These are phyloP conservation scores for Lactarius psammicola DNA, from an alignment of 768 basidiomycete species.

Conservation along the genomic window DNA sequence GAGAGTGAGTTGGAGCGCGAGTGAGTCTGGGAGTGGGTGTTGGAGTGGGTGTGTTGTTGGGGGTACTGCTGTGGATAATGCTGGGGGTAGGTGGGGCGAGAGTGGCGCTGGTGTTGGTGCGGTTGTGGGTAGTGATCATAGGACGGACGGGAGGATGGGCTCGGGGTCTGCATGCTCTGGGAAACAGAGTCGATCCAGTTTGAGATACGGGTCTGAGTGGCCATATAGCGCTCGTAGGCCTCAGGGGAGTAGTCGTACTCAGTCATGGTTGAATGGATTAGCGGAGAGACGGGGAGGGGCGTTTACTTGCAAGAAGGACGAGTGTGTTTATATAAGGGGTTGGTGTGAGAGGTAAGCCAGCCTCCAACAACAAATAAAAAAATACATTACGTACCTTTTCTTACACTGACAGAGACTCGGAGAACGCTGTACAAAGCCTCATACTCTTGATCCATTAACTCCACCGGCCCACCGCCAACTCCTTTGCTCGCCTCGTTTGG, in stretches of 20 bases:
- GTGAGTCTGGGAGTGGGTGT: constrained; percentile 11
- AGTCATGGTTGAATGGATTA: constrained; percentile 42
- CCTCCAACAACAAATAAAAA: too few relatives aligned
- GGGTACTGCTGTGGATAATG: constrained; percentile 2
- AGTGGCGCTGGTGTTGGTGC: constrained; percentile 7
- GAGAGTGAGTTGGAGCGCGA: constrained; percentile 19
- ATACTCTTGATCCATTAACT: neutral
- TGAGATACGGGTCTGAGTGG: constrained; percentile 48
- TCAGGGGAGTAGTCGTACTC: constrained; percentile 63
- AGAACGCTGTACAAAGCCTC: too few relatives aligned
- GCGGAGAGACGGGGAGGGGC: neutral
- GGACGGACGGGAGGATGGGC: neutral
- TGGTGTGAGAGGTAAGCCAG: neutral
- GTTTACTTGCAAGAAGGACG: too few relatives aligned
- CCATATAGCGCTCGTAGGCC: constrained; percentile 47
- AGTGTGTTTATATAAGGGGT: neutral
- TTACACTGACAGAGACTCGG: neutral
- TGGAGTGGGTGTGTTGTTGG: neutral
- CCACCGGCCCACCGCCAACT: constrained; percentile 1
- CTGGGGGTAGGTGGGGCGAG: constrained; percentile 13
- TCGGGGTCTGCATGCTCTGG: constrained; percentile 37
- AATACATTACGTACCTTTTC: neutral
- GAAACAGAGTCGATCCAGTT: constrained; percentile 45
- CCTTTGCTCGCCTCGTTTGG: neutral
- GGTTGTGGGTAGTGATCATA: neutral